Evolutionary conservation across 1,284 basidiomycete species (phyloP), one percentile per base, ranked within the genome.

Genomic region (Papiliotrema terrestris): DNA sequence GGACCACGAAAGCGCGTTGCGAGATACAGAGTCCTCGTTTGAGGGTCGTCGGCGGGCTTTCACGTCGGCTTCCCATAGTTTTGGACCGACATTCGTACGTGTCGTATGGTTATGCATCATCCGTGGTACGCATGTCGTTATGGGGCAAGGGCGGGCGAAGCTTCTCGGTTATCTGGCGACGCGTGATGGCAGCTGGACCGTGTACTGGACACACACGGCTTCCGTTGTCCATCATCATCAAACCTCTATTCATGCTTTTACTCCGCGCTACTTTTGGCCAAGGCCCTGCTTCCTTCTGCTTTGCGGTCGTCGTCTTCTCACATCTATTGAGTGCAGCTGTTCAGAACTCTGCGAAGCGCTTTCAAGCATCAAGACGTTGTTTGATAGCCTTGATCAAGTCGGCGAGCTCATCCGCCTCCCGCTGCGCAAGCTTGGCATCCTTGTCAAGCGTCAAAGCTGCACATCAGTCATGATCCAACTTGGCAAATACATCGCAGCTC

Each of bases 381-480:
- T 84, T 80, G 57, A 88, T 79, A 45, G 72, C 74, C 41, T 80
- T 76, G 37, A 92, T 73, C 58, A 88, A 77, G 20, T 71, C 68
- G 2, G 80, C 76, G 55, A 92, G 77, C 53, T 88, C 83, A 19
- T 78, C 74, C n/a, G 83, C 82, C 72, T 92, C 89, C 57, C 81
- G 72, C 61, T 83, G 77, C 2, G 86, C 86, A 49, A 85, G 73
- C 13, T 80, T 82, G 19, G 73, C 65, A 63, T 87, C 84, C 66
- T 84, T 80, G 55, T 91, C 88, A 51, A 85, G 81, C 6, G 83
- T 82, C 56, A 93, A 79, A 5, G 89, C 85, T 66, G 25, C 20
- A 45, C 14, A 39, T 58, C 52, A 51, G 52, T 49, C 15, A 17
- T 8, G 42, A 9, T 32, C 25, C 2, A 6, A 22, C 3, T 25